These are phyloP conservation scores for Wallacemonas sp. DNA, from an alignment of 208 protist species.

Conservation along the genomic window DNA sequence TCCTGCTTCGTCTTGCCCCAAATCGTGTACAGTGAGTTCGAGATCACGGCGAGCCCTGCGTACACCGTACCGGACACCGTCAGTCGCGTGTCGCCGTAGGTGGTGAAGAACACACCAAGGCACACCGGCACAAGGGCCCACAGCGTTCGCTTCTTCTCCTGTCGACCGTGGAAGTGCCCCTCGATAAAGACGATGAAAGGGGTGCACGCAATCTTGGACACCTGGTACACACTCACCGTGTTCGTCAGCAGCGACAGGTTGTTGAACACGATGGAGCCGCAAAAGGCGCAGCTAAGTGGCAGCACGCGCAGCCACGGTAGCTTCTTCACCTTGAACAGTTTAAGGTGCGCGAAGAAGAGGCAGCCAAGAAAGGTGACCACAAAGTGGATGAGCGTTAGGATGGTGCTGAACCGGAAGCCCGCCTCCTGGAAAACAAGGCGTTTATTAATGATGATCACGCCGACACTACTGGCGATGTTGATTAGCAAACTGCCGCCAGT, in stretches of 20 bases:
- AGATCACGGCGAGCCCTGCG: constrained; percentile 59
- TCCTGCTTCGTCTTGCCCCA: constrained; percentile 90
- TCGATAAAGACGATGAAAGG: constrained; percentile 80
- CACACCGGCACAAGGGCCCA: constrained; percentile 78
- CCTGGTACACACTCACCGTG: constrained; percentile 85
- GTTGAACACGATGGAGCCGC: constrained; percentile 87
- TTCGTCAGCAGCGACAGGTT: constrained; percentile 87
- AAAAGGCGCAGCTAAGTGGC: constrained; percentile 75
- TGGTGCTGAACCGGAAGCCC: constrained; percentile 63
- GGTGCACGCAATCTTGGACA: constrained; percentile 85
- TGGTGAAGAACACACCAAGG: constrained; percentile 71
- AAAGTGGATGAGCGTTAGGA: constrained; percentile 80
- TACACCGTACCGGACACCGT: constrained; percentile 67
- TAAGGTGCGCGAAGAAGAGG: constrained; percentile 42
- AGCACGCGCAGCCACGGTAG: constrained; percentile 46
- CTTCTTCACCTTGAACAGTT: constrained; percentile 41
- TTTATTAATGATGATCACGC: constrained; percentile 82
- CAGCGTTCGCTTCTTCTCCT: constrained; percentile 37
- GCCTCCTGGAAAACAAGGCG: constrained; percentile 55
- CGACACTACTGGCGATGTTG: constrained; percentile 73
- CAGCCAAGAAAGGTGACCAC: constrained; percentile 66
- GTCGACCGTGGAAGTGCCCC: constrained; percentile 46
- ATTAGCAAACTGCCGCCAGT: constrained; percentile 48
- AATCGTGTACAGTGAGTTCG: constrained; percentile 91
- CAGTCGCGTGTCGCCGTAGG: constrained; percentile 63